Conservation (phyloP, 1,284 basidiomycete genomes). For the Apiotrichum brassicae region DNA sequence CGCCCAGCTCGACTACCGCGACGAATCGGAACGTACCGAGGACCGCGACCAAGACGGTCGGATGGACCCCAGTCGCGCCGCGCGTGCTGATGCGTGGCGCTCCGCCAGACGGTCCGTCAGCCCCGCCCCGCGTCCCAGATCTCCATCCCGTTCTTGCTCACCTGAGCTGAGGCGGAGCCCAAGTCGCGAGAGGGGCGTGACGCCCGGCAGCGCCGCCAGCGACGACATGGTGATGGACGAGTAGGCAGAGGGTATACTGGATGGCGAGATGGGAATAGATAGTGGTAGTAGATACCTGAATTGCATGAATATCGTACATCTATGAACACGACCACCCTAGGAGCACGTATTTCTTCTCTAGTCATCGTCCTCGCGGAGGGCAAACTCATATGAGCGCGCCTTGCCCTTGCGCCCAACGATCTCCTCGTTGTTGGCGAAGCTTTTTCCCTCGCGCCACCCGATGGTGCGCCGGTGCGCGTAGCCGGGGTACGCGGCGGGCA, state of each 20-base stretch:
- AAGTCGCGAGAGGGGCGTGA: neutral
- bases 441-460: slow-evolving; percentile 53
- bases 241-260: too few species aligned
- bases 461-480: slow-evolving; percentile 91
- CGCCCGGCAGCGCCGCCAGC: slow-evolving; percentile 1
- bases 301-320: too few species aligned
- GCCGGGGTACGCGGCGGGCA: slow-evolving; percentile 64
- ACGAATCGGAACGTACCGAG: slow-evolving; percentile 2
- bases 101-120: neutral
- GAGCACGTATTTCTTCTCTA: too few species aligned
- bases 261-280: too few species aligned
- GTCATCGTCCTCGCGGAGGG: slow-evolving; percentile 13
- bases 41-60: neutral
- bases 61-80: neutral
- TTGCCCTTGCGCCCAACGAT: slow-evolving; percentile 37
- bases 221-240: slow-evolving; percentile 20
- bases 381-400: slow-evolving; percentile 45
- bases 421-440: slow-evolving; percentile 43
- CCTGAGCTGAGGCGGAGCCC: neutral
- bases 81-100: slow-evolving; percentile 2
- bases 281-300: too few species aligned
- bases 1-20: slow-evolving; percentile 5
- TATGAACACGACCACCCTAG: too few species aligned
- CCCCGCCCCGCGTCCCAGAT: neutral
- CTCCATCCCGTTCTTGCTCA: neutral